phyloP scores from a whole-genome alignment of 1,139 yeast species.

The Taphrina confusa region DNA sequence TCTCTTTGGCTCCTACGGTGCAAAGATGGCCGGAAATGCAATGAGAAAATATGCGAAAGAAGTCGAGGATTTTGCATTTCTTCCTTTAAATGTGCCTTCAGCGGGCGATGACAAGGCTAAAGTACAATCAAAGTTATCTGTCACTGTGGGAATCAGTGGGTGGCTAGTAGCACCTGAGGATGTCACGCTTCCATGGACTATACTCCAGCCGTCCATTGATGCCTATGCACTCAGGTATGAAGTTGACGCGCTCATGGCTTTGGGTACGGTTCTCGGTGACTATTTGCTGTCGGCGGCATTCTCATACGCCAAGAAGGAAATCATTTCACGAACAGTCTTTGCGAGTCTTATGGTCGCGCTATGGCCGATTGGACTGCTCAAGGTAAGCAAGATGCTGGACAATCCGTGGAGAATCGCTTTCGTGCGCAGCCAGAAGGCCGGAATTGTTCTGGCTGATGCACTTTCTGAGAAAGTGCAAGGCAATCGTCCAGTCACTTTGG shows the following conservation, averaged over 20 bases:
- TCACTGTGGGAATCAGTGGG: slow-evolving; percentile 57
- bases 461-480: slow-evolving; percentile 85
- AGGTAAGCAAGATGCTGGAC: slow-evolving; percentile 82
- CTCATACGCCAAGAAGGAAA: slow-evolving; percentile 34
- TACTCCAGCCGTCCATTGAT: slow-evolving; percentile 84
- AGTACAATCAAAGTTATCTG: slow-evolving; percentile 70
- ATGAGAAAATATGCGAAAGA: slow-evolving; percentile 86
- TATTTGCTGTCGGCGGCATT: slow-evolving; percentile 69
- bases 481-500: slow-evolving; percentile 87
- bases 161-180: slow-evolving; percentile 97
- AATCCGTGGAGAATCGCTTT: slow-evolving; percentile 98
- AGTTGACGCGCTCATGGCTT: slow-evolving; percentile 92
- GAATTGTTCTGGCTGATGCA: slow-evolving; percentile 79
- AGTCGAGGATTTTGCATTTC: slow-evolving; percentile 88
- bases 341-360: slow-evolving; percentile 91
- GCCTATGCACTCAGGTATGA: slow-evolving; percentile 79
- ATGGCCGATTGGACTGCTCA: slow-evolving; percentile 85
- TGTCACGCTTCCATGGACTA: slow-evolving; percentile 95
- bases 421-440: slow-evolving; percentile 64
- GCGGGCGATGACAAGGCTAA: not conserved
- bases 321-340: slow-evolving; percentile 69
- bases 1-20: slow-evolving; percentile 67
- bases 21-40: slow-evolving; percentile 80
- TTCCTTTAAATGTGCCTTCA: slow-evolving; percentile 71
- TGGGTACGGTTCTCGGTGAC: slow-evolving; percentile 93